A percentile compares a stretch with the other conserved stretches of the same genome.
Evolutionary conservation across 331 rosid genomes (phyloP).

Genomic region (Ulmus americana): DNA sequence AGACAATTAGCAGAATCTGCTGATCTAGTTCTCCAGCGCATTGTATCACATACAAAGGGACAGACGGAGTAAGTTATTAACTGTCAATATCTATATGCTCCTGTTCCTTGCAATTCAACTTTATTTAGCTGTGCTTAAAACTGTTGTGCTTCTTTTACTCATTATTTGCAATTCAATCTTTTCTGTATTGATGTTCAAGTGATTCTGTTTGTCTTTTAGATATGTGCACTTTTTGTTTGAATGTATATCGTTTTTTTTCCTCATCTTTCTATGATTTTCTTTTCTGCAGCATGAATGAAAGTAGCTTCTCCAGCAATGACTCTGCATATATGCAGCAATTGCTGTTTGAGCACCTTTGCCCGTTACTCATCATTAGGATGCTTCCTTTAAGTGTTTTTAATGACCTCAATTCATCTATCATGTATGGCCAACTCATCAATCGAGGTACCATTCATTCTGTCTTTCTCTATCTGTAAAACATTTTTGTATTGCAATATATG

Average conservation of each 20-base stretch:
- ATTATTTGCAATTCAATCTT: too few species aligned
- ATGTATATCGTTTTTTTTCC: constrained; percentile 17
- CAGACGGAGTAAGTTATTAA: constrained; percentile 54
- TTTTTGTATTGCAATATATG: not conserved
- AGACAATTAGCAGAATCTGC: constrained; percentile 59
- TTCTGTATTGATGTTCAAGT: not conserved
- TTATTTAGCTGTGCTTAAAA: not conserved
- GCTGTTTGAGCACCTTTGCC: constrained; percentile 83
- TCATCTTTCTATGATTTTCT: constrained; percentile 10
- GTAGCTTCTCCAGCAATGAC: constrained; percentile 49
- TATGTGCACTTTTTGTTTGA: not conserved
- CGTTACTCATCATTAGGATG: constrained; percentile 76
- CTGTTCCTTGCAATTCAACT: not conserved
- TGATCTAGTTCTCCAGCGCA: constrained; percentile 54
- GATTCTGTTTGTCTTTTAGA: not conserved
- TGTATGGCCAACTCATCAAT: constrained; percentile 52
- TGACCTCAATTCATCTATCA: constrained; percentile 49
- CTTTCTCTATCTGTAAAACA: not conserved
- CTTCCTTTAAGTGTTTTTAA: constrained; percentile 72
- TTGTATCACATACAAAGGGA: constrained; percentile 52
- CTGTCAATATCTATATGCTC: not conserved
- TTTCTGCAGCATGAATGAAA: constrained; percentile 49
- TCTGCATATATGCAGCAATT: constrained; percentile 47
- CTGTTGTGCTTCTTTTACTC: not conserved
- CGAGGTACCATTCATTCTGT: constrained; percentile 27